Conservation (phyloP, 176 grass and related monocot species). For the Bromus sterilis region DNA sequence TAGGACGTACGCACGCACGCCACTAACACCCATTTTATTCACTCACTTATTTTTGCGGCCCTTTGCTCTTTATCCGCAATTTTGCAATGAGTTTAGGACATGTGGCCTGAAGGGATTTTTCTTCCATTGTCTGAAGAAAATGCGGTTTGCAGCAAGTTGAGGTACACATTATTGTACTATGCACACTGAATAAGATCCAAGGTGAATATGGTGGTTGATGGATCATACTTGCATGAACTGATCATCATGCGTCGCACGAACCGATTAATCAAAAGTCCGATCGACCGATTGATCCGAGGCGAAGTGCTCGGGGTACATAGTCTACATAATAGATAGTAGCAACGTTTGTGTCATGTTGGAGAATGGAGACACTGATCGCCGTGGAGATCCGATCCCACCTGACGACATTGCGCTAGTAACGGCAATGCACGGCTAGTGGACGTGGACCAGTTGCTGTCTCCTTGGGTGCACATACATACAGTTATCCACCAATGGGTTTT, state of each 20-base stretch:
- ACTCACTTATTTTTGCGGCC: not conserved
- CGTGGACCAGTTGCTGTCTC: not conserved
- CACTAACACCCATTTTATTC: not conserved
- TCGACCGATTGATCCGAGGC: not conserved
- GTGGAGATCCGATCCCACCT: not conserved
- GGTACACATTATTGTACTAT: not conserved
- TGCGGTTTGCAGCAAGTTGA: not conserved
- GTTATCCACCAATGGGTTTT: not conserved
- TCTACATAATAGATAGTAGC: too few relatives aligned
- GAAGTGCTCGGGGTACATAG: not conserved
- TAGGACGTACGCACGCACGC: not conserved
- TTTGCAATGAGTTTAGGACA: not conserved
- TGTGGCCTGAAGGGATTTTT: not conserved
- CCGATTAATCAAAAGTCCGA: not conserved
- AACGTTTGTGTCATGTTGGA: not conserved
- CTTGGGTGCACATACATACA: slow-evolving; percentile 6
- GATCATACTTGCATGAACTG: not conserved
- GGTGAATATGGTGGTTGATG: not conserved
- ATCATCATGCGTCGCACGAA: not conserved
- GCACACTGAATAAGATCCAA: not conserved
- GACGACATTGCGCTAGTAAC: not conserved
- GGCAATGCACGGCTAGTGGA: not conserved
- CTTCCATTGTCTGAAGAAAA: not conserved
- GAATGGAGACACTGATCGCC: not conserved
- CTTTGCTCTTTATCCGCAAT: not conserved